Base-by-base conservation (phyloP, 176 grass and related monocot species). In the Metroxylon sagu region DNA sequence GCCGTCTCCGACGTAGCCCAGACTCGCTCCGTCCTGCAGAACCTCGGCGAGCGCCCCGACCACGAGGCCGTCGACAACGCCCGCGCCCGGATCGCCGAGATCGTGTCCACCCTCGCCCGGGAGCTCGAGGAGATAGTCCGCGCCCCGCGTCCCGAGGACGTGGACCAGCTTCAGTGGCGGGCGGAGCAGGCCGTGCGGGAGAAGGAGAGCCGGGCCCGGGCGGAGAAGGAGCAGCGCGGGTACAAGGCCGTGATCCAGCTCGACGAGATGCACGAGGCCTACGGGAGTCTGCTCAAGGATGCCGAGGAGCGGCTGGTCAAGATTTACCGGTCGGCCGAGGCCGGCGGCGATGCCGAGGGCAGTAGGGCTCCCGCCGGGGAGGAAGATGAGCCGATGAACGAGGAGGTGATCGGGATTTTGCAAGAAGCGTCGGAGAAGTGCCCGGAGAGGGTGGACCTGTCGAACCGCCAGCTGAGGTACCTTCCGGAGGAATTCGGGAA, bases 211-310 rank as follows among this genome's bases (percentile, higher is more conserved):
- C 49, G 27, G 4, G 52, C 51, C n/a, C 16, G 15, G 18, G 16
- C 62, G 27, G 61, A 83, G 3, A 57, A 64, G 78, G 80, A 83
- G 62, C 50, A 67, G 57, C 67, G 23, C 16, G 70, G 26, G 29
- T 56, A 74, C 71, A 65, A 59, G 48, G 81, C 68, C 71, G 69
- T 97, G 66, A 50, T 90, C 18, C 80, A 83, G 50, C 78, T 91
- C 19, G 92, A 97, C 25, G 72, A 80, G 78, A 85, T 71, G 69
- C 86, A 96, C 64, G 80, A 87, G 77, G 62, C 77, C 25, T 97
- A 97, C 74, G 84, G 49, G 19, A 43, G 19, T 4, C 50, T 88
- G 77, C 79, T 88, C 23, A 77, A 62, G 53, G 80, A 87, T n/a
- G 83, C 80, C 64, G 92, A 90, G 75, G 56, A 67, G 53, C 81